Conservation (phyloP, 495 filamentous ascomycete genomes). For the Annulohypoxylon stygium region DNA sequence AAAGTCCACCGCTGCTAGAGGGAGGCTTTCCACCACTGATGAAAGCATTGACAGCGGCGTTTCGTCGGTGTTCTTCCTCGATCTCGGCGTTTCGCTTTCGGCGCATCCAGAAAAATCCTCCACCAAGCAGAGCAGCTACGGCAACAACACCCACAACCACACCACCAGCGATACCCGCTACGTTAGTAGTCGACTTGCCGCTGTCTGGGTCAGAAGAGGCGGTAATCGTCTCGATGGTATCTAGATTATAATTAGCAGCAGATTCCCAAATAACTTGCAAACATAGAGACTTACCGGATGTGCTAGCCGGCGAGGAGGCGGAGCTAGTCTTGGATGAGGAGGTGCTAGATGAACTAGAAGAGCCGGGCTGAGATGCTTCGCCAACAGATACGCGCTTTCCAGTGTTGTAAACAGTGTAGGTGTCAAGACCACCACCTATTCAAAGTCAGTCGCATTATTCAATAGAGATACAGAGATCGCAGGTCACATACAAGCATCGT, state of each 20-base stretch:
- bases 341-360: slow-evolving; percentile 45
- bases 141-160: slow-evolving; percentile 88
- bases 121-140: slow-evolving; percentile 72
- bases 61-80: slow-evolving; percentile 83
- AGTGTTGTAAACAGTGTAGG: slow-evolving; percentile 65
- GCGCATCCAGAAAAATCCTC: slow-evolving; percentile 80
- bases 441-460: slow-evolving; percentile 47
- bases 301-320: slow-evolving; percentile 25
- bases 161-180: slow-evolving; percentile 85
- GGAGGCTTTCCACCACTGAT: slow-evolving; percentile 69
- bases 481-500: slow-evolving; percentile 69
- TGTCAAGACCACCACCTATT: slow-evolving; percentile 66
- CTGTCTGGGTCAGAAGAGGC: slow-evolving; percentile 65
- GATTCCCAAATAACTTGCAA: background rate
- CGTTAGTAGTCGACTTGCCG: slow-evolving; percentile 45
- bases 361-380: slow-evolving; percentile 33
- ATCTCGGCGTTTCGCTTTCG: slow-evolving; percentile 77
- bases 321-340: slow-evolving; percentile 33
- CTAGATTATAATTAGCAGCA: slow-evolving; percentile 27
- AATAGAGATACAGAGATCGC: background rate
- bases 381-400: slow-evolving; percentile 56
- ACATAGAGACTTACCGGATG: slow-evolving; percentile 32
- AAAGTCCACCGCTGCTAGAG: slow-evolving; percentile 66
- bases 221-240: slow-evolving; percentile 39
- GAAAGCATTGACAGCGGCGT: slow-evolving; percentile 77